Percentiles rank a stretch among this genome's conserved stretches.
Evolutionary conservation across 1,139 yeast genomes (phyloP).

Genomic region (Eremothecium coryli): DNA sequence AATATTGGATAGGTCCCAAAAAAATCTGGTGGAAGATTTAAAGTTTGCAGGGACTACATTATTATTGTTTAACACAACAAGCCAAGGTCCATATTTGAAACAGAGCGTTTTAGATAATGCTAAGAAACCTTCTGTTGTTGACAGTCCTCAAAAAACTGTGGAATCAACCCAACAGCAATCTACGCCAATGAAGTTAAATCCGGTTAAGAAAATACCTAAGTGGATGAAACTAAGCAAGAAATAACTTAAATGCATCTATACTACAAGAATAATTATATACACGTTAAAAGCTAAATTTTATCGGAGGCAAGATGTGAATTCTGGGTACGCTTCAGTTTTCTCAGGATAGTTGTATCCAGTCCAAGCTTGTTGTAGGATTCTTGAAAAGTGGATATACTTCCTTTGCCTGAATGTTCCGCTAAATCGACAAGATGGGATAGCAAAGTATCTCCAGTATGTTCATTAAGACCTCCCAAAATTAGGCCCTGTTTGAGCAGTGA

Average conservation of each 20-base stretch:
- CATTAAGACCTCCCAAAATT: neutral
- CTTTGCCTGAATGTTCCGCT: no score
- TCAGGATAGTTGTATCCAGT: neutral
- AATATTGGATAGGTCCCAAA: conserved; percentile 22
- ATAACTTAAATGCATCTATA: conserved; percentile 14
- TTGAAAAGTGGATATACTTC: no score
- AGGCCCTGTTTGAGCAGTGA: conserved; percentile 2
- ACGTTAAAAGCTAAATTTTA: conserved; percentile 3
- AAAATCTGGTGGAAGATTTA: conserved; percentile 19
- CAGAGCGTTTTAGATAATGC: conserved; percentile 27
- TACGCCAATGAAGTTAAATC: conserved; percentile 1
- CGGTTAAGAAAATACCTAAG: conserved; percentile 29
- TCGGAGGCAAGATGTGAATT: no score
- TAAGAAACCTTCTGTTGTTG: neutral
- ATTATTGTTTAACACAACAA: conserved; percentile 24
- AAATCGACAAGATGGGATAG: no score
- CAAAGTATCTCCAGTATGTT: neutral
- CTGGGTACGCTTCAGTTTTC: no score
- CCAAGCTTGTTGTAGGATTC: neutral
- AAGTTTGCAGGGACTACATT: conserved; percentile 31
- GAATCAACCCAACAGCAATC: neutral
- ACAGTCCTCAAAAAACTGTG: neutral
- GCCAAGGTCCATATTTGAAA: conserved; percentile 22
- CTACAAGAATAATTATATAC: conserved; percentile 7
- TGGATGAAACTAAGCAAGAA: conserved; percentile 34